Evolutionary conservation across 2,329 filamentous ascomycete species (phyloP), one percentile per base, ranked within the genome.

Genomic region (Achaetomium macrosporum): DNA sequence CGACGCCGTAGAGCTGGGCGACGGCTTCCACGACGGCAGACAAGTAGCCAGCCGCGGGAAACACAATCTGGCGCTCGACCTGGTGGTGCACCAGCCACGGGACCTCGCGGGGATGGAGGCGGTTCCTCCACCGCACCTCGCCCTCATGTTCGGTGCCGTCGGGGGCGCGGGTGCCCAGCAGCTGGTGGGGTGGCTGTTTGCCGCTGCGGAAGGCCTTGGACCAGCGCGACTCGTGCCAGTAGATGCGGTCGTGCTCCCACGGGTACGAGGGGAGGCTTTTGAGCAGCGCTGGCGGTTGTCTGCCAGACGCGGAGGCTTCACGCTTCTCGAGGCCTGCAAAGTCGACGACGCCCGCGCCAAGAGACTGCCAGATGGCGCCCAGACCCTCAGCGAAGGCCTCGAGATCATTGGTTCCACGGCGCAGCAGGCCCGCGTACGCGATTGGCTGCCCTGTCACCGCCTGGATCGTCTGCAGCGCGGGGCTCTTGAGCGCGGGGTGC

Each of bases 11-110:
- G n/a, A n/a, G n/a, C n/a, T n/a, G n/a, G n/a, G n/a, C n/a, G 12
- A 65, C 65, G 2, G 74, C 74, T 51, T 77, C 74, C 0, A 73
- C 62, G 1, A 69, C 72, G 62, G 76, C 72, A 13, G 66, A 62
- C 1, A 76, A 48, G 57, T 75, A 78, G 0, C 66, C 74, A 0
- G 74, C 69, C 1, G 61, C 70, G 0, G 76, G 76, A 47, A 76
- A 75, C 7, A 79, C n/a, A n/a, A n/a, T n/a, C n/a, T n/a, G n/a
- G n/a, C n/a, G n/a, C n/a, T n/a, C n/a, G n/a, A n/a, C n/a, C n/a
- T n/a, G n/a, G n/a, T n/a, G n/a, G n/a, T n/a, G n/a, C n/a, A n/a
- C n/a, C n/a, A n/a, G n/a, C n/a, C n/a, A n/a, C n/a, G n/a, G n/a
- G n/a, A n/a, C n/a, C n/a, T n/a, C n/a, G n/a, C n/a, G n/a, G n/a